phyloP scores from a whole-genome alignment of 2,329 filamentous ascomycete species.

The Penicillium frequentans region DNA sequence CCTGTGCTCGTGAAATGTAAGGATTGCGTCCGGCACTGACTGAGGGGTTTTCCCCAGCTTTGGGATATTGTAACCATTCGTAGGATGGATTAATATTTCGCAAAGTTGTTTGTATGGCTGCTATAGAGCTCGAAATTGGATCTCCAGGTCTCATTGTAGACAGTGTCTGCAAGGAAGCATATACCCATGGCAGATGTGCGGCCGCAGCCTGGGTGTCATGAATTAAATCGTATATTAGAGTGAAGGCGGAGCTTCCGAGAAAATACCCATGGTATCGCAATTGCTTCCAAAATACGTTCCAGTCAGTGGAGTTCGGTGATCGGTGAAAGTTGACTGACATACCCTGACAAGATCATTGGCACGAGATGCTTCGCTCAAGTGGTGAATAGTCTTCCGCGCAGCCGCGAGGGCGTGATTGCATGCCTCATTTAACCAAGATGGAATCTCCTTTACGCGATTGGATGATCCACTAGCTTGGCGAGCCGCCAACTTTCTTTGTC shows the following conservation, averaged over 20 bases:
- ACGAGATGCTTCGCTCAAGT: conserved; percentile 42
- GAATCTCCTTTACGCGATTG: conserved; percentile 27
- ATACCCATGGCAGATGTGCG: conserved; percentile 46
- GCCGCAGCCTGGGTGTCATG: conserved; percentile 38
- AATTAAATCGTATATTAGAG: conserved; percentile 46
- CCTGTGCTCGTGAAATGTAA: background rate
- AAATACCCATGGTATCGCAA: conserved; percentile 49
- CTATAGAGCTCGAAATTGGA: conserved; percentile 29
- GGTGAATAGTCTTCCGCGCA: conserved; percentile 43
- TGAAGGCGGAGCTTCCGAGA: conserved; percentile 43
- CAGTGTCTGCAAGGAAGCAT: conserved; percentile 38
- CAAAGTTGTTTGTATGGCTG: conserved; percentile 34
- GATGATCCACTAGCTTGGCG: conserved; percentile 2
- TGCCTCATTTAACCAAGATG: conserved; percentile 46
- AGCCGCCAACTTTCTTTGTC: conserved; percentile 26
- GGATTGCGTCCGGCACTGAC: background rate
- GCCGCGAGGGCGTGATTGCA: conserved; percentile 45
- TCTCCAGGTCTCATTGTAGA: conserved; percentile 36
- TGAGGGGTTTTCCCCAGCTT: background rate
- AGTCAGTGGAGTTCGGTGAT: background rate
- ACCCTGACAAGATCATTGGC: conserved; percentile 43
- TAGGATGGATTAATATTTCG: conserved; percentile 32
- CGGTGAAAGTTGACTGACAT: background rate
- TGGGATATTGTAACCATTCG: conserved; percentile 22
- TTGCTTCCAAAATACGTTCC: conserved; percentile 30